Percentiles rank a stretch among this genome's conserved stretches.
phyloP scores from a whole-genome alignment of 2,329 filamentous ascomycete species.

The Sarocladium brachiariae region DNA sequence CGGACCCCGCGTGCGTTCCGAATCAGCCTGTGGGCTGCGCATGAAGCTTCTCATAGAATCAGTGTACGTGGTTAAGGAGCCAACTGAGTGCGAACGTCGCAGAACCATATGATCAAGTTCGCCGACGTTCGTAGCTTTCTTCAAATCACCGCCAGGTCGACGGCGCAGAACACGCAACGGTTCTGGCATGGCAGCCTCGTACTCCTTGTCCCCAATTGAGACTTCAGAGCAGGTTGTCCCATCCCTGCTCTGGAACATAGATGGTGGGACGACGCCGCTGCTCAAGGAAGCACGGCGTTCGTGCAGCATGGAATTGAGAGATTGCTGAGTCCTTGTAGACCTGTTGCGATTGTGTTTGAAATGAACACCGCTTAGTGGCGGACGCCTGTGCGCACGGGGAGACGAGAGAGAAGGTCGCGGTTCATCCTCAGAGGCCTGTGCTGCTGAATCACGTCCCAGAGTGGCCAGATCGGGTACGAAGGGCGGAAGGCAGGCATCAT shows the following conservation, averaged over 20 bases:
- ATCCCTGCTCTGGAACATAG: constrained; percentile 53
- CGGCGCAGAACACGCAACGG: constrained; percentile 61
- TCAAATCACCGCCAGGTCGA: constrained; percentile 68
- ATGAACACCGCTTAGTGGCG: constrained; percentile 22
- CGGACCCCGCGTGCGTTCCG: constrained; percentile 9
- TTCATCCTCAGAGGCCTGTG: constrained; percentile 25
- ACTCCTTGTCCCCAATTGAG: constrained; percentile 41
- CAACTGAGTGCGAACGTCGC: constrained; percentile 50
- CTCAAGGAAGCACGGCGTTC: constrained; percentile 54
- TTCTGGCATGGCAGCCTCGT: constrained; percentile 31
- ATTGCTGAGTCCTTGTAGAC: constrained; percentile 42
- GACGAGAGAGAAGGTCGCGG: constrained; percentile 24
- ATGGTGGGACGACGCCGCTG: constrained; percentile 44
- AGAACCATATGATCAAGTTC: constrained; percentile 47
- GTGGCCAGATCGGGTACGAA: constrained; percentile 41
- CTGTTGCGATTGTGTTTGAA: constrained; percentile 36
- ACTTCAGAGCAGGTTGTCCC: constrained; percentile 48
- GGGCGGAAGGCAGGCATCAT: constrained; percentile 34
- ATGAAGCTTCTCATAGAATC: constrained; percentile 54
- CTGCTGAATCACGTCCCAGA: constrained; percentile 20
- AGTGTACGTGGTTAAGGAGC: constrained; percentile 52
- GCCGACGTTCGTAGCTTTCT: constrained; percentile 58
- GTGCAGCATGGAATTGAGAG: constrained; percentile 44
- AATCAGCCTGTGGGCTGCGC: constrained; percentile 29
- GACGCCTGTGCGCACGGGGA: constrained; percentile 20